Percentiles rank a stretch among this genome's conserved stretches.
phyloP scores from a whole-genome alignment of 768 basidiomycete species.

The Leccinum arenicola region DNA sequence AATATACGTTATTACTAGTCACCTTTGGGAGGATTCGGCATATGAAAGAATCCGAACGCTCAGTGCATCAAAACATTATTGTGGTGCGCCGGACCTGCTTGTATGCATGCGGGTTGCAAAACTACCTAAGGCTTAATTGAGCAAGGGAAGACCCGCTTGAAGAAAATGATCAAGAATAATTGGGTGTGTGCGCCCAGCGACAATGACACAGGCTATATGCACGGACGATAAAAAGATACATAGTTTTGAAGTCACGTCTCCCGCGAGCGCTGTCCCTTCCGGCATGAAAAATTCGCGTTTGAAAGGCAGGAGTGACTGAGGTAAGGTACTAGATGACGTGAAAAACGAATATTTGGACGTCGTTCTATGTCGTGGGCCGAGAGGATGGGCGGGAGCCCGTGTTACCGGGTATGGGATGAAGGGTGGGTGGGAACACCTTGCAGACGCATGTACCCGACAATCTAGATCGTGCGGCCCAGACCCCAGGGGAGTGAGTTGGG shows the following conservation, averaged over 20 bases:
- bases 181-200: neutral
- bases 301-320: too few species aligned
- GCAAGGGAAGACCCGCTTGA: neutral
- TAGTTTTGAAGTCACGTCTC: neutral
- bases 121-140: neutral
- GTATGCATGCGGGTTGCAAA: neutral
- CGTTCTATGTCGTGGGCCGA: too few species aligned
- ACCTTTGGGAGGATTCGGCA: neutral
- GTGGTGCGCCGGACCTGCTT: neutral
- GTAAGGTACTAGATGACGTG: too few species aligned
- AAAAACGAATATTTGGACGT: too few species aligned
- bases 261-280: neutral
- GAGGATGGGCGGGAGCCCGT: too few species aligned
- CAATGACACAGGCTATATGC: neutral
- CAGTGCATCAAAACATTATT: neutral
- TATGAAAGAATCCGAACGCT: neutral
- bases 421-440: too few species aligned
- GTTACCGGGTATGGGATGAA: too few species aligned
- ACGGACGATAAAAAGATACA: neutral
- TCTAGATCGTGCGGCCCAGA: neutral
- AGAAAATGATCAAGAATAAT: neutral
- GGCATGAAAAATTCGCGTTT: neutral
- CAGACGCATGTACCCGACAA: neutral
- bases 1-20: neutral
- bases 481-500: neutral